These are phyloP conservation scores for Annona squamosa DNA, from an alignment of 164 flowering plant genomes.

Conservation along the genomic window DNA sequence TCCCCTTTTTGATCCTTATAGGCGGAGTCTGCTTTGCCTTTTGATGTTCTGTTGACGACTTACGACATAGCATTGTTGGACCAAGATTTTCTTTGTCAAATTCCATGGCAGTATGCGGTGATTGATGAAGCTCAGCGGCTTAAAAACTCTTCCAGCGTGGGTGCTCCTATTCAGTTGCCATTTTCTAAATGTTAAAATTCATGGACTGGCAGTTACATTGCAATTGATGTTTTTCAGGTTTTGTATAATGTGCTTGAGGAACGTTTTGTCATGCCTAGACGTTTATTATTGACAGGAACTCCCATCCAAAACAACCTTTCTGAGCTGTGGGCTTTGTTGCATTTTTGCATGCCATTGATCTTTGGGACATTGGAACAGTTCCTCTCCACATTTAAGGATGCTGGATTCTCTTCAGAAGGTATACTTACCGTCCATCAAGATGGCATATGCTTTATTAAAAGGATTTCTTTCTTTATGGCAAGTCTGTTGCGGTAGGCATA, in stretches of 20 bases:
- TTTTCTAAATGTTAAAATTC: not conserved
- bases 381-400: conserved; percentile 58
- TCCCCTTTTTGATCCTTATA: conserved; percentile 16
- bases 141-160: conserved; percentile 91
- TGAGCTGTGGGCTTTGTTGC: conserved; percentile 96
- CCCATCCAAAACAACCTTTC: conserved; percentile 94
- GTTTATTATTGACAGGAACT: conserved; percentile 88
- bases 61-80: conserved; percentile 84
- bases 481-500: not conserved
- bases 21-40: conserved; percentile 45
- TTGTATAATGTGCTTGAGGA: conserved; percentile 65
- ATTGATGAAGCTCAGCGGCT: conserved; percentile 96
- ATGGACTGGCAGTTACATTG: conserved; percentile 1
- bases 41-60: conserved; percentile 82
- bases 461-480: no score
- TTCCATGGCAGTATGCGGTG: conserved; percentile 79
- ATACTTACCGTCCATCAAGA: not conserved
- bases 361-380: conserved; percentile 80
- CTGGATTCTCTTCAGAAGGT: conserved; percentile 54
- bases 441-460: no score
- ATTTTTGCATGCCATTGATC: conserved; percentile 85
- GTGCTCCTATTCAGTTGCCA: conserved; percentile 9
- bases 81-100: conserved; percentile 84
- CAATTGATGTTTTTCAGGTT: conserved; percentile 42
- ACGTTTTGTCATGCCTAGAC: conserved; percentile 70